phyloP scores from a whole-genome alignment of 257 asterid genomes.

The Haberlea rhodopensis region DNA sequence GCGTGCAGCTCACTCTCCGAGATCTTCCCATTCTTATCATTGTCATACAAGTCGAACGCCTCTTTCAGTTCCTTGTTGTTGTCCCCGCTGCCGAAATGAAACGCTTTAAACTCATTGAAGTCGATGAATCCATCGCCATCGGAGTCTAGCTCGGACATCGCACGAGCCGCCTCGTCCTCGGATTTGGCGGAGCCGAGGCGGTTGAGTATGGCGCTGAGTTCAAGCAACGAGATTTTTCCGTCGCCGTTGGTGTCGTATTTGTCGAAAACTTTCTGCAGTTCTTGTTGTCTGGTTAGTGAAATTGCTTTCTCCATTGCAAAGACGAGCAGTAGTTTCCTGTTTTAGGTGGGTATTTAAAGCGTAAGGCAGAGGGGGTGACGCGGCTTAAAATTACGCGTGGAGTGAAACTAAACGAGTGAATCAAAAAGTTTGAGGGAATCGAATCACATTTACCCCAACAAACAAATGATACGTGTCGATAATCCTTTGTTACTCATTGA shows the following conservation, averaged over 20 bases:
- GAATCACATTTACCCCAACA: too few species aligned
- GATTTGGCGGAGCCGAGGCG: conserved; percentile 26
- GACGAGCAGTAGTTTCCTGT: too few species aligned
- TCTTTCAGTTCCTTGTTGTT: conserved; percentile 29
- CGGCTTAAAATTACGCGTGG: neutral
- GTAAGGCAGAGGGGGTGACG: neutral
- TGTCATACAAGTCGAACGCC: conserved; percentile 39
- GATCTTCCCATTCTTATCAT: conserved; percentile 44
- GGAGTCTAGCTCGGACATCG: conserved; percentile 37
- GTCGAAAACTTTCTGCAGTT: conserved; percentile 34
- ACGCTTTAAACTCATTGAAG: conserved; percentile 39
- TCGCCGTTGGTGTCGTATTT: conserved; percentile 44
- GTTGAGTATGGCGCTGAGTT: conserved; percentile 30
- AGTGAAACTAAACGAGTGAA: too few species aligned
- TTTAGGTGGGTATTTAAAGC: too few species aligned
- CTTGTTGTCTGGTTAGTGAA: conserved; percentile 14
- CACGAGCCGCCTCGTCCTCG: conserved; percentile 24
- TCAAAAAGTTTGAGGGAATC: too few species aligned
- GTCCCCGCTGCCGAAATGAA: conserved; percentile 27
- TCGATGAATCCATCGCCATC: conserved; percentile 52
- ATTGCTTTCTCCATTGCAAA: neutral
- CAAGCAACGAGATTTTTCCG: conserved; percentile 44
- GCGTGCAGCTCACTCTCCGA: conserved; percentile 42
- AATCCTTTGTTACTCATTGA: too few species aligned
- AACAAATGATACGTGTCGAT: too few species aligned